Percentiles rank a stretch among this genome's conserved stretches.
Evolutionary conservation across 1,284 basidiomycete species (phyloP).

Genomic region (Malassezia equina): DNA sequence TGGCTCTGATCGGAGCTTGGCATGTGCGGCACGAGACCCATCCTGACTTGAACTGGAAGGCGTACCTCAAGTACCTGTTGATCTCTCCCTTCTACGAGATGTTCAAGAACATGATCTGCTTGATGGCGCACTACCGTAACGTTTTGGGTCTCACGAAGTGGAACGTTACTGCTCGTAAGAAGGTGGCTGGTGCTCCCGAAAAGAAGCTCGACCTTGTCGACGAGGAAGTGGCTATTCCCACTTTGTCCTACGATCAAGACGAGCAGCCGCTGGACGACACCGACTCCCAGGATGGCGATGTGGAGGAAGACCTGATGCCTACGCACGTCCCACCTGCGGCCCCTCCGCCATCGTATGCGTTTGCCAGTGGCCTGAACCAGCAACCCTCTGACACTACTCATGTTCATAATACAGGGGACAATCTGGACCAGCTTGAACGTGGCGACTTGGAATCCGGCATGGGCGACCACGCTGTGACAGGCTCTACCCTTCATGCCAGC

Average conservation of each 20-base stretch:
- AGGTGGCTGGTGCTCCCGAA: not conserved
- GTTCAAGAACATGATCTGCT: slow-evolving; percentile 1
- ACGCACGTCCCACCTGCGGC: not conserved
- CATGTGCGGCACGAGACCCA: not conserved
- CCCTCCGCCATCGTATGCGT: not conserved
- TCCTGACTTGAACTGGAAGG: not conserved
- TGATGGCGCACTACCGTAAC: slow-evolving; percentile 1
- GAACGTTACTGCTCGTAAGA: not conserved
- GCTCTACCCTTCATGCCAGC: not conserved
- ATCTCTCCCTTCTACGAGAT: slow-evolving; percentile 3
- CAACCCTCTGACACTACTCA: not conserved
- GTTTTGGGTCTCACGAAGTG: not conserved
- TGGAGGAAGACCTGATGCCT: not conserved
- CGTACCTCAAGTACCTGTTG: not conserved
- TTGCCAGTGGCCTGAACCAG: not conserved
- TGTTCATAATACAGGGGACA: not conserved
- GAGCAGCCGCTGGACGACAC: not conserved
- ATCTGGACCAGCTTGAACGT: not conserved
- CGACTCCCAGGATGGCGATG: not conserved
- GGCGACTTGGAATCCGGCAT: not conserved
- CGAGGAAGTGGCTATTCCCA: not conserved
- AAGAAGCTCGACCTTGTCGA: slow-evolving; percentile 1
- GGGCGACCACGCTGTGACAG: not conserved
- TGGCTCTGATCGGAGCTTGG: not conserved
- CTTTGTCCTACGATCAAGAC: not conserved